Evolutionary conservation across 768 basidiomycete species (phyloP), one percentile per base, ranked within the genome.

Genomic region (Trametes elegans): DNA sequence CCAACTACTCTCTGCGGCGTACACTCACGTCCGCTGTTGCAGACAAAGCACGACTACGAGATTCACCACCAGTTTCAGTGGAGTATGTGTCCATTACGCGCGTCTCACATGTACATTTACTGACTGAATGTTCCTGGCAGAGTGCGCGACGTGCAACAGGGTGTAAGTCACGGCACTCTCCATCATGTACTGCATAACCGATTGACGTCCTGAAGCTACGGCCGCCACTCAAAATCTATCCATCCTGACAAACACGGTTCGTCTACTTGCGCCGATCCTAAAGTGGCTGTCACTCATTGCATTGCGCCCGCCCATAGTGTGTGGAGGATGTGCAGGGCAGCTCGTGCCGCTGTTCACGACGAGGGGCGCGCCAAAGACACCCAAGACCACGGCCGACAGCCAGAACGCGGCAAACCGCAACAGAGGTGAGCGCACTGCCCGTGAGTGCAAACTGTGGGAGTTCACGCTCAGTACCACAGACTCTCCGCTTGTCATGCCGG

Each of bases 21-120:
- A 39, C 21, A 19, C 42, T n/a, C 24, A 11, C 7, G 21, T 23
- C 9, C 5, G 3, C 24, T 21, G 21, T 36, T 34, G 23, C 58
- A 89, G 89, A 85, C 83, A 10, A 79, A 72, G 58, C 89, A 92
- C 57, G 74, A 81, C 66, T 92, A 92, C 62, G 86, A 88, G 54
- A 90, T 91, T 57, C 76, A 75, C 19, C 84, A 88, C 71, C 81
- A 82, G 19, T 91, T 75, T 61, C 73, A 84, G 64, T 92, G 89
- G 89, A 74, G 88, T 89, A 59, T 69, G 85, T 72, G 16, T 14
- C 13, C 32, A 3, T 49, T 24, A 16, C 18, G 46, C 16, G 23
- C 29, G n/a, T 26, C 27, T 11, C 34, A 21, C 16, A 43, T 21
- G 21, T 41, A 7, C 6, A 27, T 18, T 46, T 32, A 43, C 24